Percentiles rank a stretch among this genome's conserved stretches.
Conservation (phyloP, 2,329 filamentous ascomycete species). For the Colletotrichum sp. region DNA sequence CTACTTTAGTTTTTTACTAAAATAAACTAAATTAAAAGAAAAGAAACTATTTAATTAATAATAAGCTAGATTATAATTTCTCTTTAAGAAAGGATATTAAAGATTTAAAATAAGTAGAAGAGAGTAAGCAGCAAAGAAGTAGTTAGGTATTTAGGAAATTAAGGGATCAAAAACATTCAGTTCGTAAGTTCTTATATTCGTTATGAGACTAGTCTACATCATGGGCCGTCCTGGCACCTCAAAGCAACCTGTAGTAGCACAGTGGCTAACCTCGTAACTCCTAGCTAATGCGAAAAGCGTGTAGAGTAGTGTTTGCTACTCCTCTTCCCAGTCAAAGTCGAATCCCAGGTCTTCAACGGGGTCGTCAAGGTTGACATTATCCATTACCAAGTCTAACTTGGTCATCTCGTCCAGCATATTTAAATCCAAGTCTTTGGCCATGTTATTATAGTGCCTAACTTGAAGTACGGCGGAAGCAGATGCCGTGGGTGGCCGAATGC, state of each 20-base stretch:
- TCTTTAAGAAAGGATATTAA: too few species aligned
- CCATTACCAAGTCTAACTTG: not conserved
- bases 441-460: not conserved
- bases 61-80: not conserved
- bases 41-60: not conserved
- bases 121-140: not conserved
- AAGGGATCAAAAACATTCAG: not conserved
- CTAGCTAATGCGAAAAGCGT: not conserved
- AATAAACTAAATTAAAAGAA: too few species aligned
- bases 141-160: not conserved
- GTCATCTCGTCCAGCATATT: not conserved
- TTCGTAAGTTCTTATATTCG: not conserved
- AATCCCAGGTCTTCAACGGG: not conserved
- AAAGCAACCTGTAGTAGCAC: not conserved
- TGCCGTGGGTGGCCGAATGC: constrained; percentile 5
- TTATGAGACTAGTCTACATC: not conserved
- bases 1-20: not conserved
- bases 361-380: not conserved
- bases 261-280: not conserved
- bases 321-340: not conserved
- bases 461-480: not conserved
- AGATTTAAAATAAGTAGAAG: not conserved
- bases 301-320: not conserved
- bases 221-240: not conserved
- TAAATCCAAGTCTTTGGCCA: not conserved